Percentiles rank a stretch among this genome's conserved stretches.
phyloP scores from a whole-genome alignment of 2,329 filamentous ascomycete genomes.

The Fusarium phyllophilum region DNA sequence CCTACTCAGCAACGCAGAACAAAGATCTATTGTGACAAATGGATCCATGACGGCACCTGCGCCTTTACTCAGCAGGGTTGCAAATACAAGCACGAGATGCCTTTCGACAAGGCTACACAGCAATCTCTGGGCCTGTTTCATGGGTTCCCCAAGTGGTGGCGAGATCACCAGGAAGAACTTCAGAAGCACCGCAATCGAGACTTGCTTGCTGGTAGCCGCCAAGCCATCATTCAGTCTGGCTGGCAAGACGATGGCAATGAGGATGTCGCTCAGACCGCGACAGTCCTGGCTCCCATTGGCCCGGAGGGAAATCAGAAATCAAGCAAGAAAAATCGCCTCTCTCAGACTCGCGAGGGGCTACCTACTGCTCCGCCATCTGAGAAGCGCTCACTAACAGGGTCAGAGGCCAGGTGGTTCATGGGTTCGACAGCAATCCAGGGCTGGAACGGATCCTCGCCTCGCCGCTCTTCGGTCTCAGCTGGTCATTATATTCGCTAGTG shows the following conservation, averaged over 20 bases:
- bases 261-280: neutral
- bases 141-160: slow-evolving; percentile 70
- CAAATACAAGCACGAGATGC: slow-evolving; percentile 92
- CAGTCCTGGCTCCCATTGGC: slow-evolving; percentile 26
- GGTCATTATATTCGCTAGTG: slow-evolving; percentile 15
- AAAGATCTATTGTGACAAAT: slow-evolving; percentile 89
- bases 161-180: slow-evolving; percentile 61
- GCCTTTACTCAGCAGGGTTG: slow-evolving; percentile 88
- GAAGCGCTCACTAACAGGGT: slow-evolving; percentile 47
- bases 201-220: neutral
- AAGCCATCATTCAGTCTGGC: slow-evolving; percentile 13
- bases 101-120: slow-evolving; percentile 72
- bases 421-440: slow-evolving; percentile 14
- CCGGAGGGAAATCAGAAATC: slow-evolving; percentile 24
- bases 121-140: slow-evolving; percentile 76
- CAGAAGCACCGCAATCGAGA: slow-evolving; percentile 38
- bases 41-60: slow-evolving; percentile 87
- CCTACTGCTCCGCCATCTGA: slow-evolving; percentile 44
- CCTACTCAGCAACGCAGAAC: slow-evolving; percentile 56
- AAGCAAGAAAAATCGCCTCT: neutral
- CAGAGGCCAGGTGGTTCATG: slow-evolving; percentile 19
- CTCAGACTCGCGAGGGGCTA: slow-evolving; percentile 41
- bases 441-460: slow-evolving; percentile 25
- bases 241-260: slow-evolving; percentile 26
- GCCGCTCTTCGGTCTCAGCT: slow-evolving; percentile 17